These are phyloP conservation scores for Paulownia fortunei DNA, from an alignment of 257 asterid genomes.

Conservation along the genomic window DNA sequence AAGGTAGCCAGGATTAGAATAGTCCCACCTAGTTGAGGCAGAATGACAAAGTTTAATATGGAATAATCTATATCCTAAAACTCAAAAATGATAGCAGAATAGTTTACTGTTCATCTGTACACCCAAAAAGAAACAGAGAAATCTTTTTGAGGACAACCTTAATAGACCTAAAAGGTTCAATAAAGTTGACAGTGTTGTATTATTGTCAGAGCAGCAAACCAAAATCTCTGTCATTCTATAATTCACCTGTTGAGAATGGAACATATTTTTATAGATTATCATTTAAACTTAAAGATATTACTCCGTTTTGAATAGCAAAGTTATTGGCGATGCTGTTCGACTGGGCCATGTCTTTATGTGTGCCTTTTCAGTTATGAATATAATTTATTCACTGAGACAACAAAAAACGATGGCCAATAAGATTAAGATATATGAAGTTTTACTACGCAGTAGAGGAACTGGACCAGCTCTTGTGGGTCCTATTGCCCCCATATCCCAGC, in stretches of 20 bases:
- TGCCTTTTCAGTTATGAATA: not conserved
- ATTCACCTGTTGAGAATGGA: not conserved
- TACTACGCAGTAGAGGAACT: no score
- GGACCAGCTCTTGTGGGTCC: no score
- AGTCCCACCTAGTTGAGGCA: constrained; percentile 89
- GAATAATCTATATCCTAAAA: not conserved
- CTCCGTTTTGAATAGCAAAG: no score
- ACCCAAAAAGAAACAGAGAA: not conserved
- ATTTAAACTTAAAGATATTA: no score
- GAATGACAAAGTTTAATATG: constrained; percentile 24
- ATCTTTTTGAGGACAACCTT: not conserved
- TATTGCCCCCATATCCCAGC: no score
- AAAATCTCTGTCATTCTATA: not conserved
- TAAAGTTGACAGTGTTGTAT: not conserved
- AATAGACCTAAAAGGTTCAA: not conserved
- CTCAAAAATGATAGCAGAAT: not conserved
- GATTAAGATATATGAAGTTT: no score
- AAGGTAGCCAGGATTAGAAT: constrained; percentile 86
- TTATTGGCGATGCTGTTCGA: no score
- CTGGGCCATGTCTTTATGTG: no score
- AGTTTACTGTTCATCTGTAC: not conserved
- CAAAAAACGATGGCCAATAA: not conserved
- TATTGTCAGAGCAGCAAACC: not conserved
- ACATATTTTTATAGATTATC: no score
- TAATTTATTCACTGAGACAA: not conserved